phyloP scores from a whole-genome alignment of 345 rosid species.

The Boechera stricta region DNA sequence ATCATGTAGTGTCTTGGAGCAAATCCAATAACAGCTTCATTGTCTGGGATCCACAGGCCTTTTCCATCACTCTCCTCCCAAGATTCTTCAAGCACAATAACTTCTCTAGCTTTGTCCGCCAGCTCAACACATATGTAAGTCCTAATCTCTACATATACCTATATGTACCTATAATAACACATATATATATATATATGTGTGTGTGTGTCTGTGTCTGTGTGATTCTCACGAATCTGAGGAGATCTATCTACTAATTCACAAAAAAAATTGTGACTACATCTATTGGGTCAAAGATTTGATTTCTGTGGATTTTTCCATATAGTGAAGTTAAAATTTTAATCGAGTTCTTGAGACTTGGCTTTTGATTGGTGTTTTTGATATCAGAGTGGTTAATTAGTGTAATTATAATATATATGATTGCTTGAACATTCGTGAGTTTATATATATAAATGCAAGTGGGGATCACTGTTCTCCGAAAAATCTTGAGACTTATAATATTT shows the following conservation, averaged over 20 bases:
- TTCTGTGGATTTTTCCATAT: background rate
- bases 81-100: constrained; percentile 79
- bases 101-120: constrained; percentile 85
- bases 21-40: constrained; percentile 65
- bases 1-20: constrained; percentile 77
- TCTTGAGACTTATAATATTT: constrained; percentile 33
- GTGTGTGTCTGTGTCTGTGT: background rate
- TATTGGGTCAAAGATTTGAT: constrained; percentile 29
- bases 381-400: constrained; percentile 33
- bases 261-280: constrained; percentile 29
- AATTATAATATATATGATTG: constrained; percentile 42
- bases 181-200: background rate
- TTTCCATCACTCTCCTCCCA: constrained; percentile 61
- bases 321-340: constrained; percentile 9
- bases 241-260: constrained; percentile 31
- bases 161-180: background rate
- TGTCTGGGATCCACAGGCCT: constrained; percentile 74
- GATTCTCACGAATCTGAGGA: constrained; percentile 12
- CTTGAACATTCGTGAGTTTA: constrained; percentile 25
- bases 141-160: constrained; percentile 1
- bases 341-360: constrained; percentile 34
- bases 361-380: constrained; percentile 22
- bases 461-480: constrained; percentile 35
- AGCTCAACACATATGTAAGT: constrained; percentile 84
- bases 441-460: constrained; percentile 45